A percentile compares a stretch with the other conserved stretches of the same genome.
Evolutionary conservation across 805 yeast species (phyloP).

Genomic region (Isabelozyma heimii): DNA sequence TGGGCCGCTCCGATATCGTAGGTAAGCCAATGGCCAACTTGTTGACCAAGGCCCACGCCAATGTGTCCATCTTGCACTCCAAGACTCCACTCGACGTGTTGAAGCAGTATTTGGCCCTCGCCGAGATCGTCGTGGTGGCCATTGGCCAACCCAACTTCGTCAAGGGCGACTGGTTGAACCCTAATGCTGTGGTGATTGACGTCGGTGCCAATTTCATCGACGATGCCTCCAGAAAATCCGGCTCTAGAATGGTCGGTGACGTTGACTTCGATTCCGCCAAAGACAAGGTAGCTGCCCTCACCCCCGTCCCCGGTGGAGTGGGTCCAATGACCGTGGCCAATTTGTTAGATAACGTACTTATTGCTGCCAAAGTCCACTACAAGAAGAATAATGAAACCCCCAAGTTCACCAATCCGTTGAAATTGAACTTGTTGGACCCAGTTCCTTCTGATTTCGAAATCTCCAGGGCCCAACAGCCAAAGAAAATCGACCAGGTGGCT

Average conservation of each 20-base stretch:
- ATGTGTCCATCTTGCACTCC: constrained; percentile 75
- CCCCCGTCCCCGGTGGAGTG: constrained; percentile 93
- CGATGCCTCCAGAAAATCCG: constrained; percentile 65
- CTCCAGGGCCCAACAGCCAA: constrained; percentile 73
- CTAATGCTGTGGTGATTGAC: constrained; percentile 69
- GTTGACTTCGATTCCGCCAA: constrained; percentile 61
- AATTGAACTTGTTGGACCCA: constrained; percentile 55
- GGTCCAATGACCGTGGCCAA: constrained; percentile 92
- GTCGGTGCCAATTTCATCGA: constrained; percentile 79
- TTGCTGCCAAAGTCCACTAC: constrained; percentile 59
- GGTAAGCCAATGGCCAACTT: constrained; percentile 78
- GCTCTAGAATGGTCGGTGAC: constrained; percentile 74
- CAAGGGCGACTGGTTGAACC: constrained; percentile 72
- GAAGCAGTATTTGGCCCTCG: constrained; percentile 47
- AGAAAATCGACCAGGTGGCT: constrained; percentile 66
- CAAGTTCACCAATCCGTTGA: constrained; percentile 51
- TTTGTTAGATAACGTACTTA: constrained; percentile 67
- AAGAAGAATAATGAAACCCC: constrained; percentile 40
- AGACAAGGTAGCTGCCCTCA: constrained; percentile 57
- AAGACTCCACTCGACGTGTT: constrained; percentile 53
- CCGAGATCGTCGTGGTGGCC: constrained; percentile 78
- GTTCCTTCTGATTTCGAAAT: constrained; percentile 82
- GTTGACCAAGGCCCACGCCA: constrained; percentile 68
- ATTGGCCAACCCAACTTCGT: constrained; percentile 71
- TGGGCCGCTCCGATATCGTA: constrained; percentile 84